Evolutionary conservation across 2,329 filamentous ascomycete genomes (phyloP).

Genomic region (Aspergillus clavatus): DNA sequence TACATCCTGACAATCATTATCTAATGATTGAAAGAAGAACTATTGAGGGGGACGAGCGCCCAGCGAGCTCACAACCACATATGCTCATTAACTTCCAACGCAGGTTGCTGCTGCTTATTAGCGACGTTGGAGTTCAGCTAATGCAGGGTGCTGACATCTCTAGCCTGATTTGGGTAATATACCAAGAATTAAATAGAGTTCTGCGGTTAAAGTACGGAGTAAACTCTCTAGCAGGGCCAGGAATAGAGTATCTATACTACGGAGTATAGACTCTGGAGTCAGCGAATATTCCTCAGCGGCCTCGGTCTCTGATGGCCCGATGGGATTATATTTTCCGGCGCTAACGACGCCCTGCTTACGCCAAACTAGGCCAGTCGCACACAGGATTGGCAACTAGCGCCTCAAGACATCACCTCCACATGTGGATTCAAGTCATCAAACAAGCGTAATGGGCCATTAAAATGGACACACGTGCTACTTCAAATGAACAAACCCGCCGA

Average conservation of each 20-base stretch:
- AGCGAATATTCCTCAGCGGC: too few species aligned
- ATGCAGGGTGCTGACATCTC: not conserved
- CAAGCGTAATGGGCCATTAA: not conserved
- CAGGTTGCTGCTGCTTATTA: not conserved
- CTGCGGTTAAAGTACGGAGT: too few species aligned
- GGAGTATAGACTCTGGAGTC: too few species aligned
- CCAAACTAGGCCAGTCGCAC: not conserved
- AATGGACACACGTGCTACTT: not conserved
- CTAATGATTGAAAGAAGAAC: not conserved
- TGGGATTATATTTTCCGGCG: not conserved
- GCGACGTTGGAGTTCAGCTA: not conserved
- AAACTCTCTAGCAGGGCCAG: too few species aligned
- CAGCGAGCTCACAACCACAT: not conserved
- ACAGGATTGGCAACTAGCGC: not conserved
- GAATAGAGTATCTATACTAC: too few species aligned
- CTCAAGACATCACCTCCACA: not conserved
- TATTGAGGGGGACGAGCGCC: not conserved
- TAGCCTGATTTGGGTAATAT: not conserved
- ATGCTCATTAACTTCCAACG: not conserved
- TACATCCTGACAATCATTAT: not conserved
- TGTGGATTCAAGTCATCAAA: not conserved
- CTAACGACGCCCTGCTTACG: constrained; percentile 13
- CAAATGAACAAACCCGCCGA: constrained; percentile 20
- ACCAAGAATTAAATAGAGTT: not conserved
- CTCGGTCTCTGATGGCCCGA: not conserved